Base-by-base conservation (phyloP, 768 basidiomycete genomes). In the Xerocomus spinulosus region DNA sequence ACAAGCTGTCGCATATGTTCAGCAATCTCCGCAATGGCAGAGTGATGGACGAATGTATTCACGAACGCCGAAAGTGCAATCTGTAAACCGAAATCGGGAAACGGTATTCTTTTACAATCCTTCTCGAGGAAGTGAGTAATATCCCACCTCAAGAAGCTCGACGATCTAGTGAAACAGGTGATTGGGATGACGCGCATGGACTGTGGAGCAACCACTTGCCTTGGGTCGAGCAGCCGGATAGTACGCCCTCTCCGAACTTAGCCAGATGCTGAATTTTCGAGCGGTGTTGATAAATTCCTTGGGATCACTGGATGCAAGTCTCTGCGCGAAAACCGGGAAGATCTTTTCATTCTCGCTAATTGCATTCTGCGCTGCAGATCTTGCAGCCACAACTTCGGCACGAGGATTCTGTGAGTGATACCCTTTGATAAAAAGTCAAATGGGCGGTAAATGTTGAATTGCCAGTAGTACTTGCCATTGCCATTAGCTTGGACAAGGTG, bases 211-310 rank as follows among this genome's bases (percentile, higher is more conserved):
- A 21, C 34, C 8, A 56, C 67, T 50, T 49, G 79, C 81, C 64
- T 76, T 72, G 37, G 70, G 72, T 29, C 77, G 72, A 35, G 78
- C 80, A 26, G 51, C 66, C 1, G 59, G 39, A 56, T 82, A 82
- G 54, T 82, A 82, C 1, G 80, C 80, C 52, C 72, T 74, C 34
- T 70, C 67, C 42, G 73, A 72, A 21, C 57, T 40, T 34, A 80
- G 56, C 78, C 78, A 82, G 2, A n/a, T 5, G 1, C 68, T 61
- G 17, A 81, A 60, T 56, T 73, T 79, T 15, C 56, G 56, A 6
- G 72, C 28, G 2, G 52, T 64, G 15, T 18, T 45, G 20, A 34
- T 15, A 17, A 51, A 68, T 12, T 63, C 57, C 9, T 35, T 55
- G 34, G 37, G 3, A 35, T 74, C 60, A 21, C 58, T 49, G 39